Base-by-base conservation (phyloP, 2,329 filamentous ascomycete species). In the Arthrobotrys musiformis region DNA sequence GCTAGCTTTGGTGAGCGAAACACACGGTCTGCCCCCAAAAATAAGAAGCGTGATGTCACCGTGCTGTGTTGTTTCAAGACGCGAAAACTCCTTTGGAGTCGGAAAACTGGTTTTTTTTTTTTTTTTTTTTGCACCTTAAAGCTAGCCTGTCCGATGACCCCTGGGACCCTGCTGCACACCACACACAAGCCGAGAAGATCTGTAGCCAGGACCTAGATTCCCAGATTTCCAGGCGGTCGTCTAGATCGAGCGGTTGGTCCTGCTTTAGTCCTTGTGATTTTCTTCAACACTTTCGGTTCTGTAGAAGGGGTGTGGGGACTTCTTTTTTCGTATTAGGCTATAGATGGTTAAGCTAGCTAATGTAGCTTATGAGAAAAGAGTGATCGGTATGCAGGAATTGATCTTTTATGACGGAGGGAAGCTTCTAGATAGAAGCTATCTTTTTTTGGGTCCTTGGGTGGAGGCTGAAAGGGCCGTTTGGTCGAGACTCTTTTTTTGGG, bases 21-120 rank as follows among this genome's bases (percentile, higher is more conserved):
- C n/a, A n/a, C n/a, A n/a, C n/a, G n/a, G n/a, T n/a, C n/a, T n/a
- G 11, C 30, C 30, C 30, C 30, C 30, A 35, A 35, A 35, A 35
- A 35, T 13, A 7, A 7, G 15, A 19, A 7, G 2, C n/a, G 42
- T 46, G 42, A 46, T 46, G 42, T 46, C 42, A 46, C 42, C 5
- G 44, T 48, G 9, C 44, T 48, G 44, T 48, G 44, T 48, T 48
- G 44, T 48, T 48, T 48, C 44, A 48, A 15, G 44, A 48, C 44
- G 44, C 44, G 44, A 48, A 48, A 13, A 48, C 44, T 11, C 9
- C 13, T 4, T n/a, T n/a, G n/a, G n/a, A 22, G 22, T 19, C n/a
- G 4, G 11, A 48, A 48, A 48, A 48, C 17, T 24, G 22, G 22
- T 35, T 11, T 11, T 35, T 5, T 5, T 6, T 48, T 48, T 24